Evolutionary conservation across 2,329 filamentous ascomycete species (phyloP).

Genomic region (Pseudogymnoascus sp.): DNA sequence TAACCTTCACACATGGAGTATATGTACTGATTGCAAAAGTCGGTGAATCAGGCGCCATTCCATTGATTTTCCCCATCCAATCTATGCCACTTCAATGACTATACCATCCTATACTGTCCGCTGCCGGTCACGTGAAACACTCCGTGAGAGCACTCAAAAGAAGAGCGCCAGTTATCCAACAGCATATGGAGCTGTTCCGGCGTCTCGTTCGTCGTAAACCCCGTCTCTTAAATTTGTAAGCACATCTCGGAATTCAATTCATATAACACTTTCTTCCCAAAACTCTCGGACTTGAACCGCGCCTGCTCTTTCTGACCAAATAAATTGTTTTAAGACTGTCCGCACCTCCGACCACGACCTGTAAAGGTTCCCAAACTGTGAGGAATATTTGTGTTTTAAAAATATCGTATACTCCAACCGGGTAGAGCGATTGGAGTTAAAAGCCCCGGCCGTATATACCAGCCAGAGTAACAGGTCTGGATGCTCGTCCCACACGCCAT

Average conservation of each 20-base stretch:
- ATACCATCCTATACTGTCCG: no score
- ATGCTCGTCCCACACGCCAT: constrained; percentile 29
- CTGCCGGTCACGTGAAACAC: no score
- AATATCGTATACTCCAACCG: constrained; percentile 27
- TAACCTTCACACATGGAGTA: not conserved
- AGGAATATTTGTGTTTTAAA: constrained; percentile 18
- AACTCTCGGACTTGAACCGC: constrained; percentile 25
- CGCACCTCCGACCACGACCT: constrained; percentile 29
- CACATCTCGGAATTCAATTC: not conserved
- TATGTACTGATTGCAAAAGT: no score
- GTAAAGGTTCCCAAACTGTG: constrained; percentile 18
- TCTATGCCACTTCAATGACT: no score
- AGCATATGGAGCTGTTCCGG: no score
- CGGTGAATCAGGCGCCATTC: no score
- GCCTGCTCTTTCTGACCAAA: constrained; percentile 35
- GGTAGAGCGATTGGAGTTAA: constrained; percentile 26
- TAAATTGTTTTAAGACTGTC: constrained; percentile 29
- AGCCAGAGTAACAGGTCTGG: constrained; percentile 32
- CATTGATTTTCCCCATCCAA: no score
- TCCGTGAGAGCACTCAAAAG: no score
- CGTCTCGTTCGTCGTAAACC: no score
- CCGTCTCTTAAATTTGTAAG: no score
- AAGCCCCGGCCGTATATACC: constrained; percentile 32
- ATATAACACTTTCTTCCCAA: constrained; percentile 25
- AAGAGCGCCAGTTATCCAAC: no score